Base-by-base conservation (phyloP, 306 rosid genomes). In the Begonia masoniana region DNA sequence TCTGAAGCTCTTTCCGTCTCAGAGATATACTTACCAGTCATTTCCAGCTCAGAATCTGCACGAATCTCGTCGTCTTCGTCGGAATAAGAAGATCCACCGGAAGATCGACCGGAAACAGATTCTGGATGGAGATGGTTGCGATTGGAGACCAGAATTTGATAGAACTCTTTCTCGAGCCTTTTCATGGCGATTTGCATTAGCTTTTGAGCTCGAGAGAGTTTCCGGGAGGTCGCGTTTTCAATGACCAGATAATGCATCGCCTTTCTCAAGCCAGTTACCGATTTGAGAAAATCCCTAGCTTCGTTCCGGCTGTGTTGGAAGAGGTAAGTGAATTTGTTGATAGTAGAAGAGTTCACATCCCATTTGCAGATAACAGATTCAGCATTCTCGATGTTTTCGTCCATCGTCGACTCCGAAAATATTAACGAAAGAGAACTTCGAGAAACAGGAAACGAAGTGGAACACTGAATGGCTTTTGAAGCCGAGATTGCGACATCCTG, bases 121-220 rank as follows among this genome's bases (percentile, higher is more conserved):
- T 69, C 82, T 0, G 78, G 82, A 23, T 76, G 71, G n/a, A 73
- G 71, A 21, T 62, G 54, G 23, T 59, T 59, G 0, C 63, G 54
- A 65, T 71, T 80, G 47, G 59, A 31, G 9, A 71, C 69, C 62
- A 76, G 26, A 21, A 68, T 73, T 52, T 58, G 59, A 53, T 73
- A 57, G 50, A 80, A 68, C 60, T 80, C 87, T 26, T 54, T 63
- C 57, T 73, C 76, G 6, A 76, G 80, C 56, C 76, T 66, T 23
- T 61, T 62, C 87, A 76, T 76, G 23, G 87, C 76, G 0, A 49
- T 56, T 31, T 73, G 87, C 87, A 68, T 73, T 19, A 73, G 73
- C 13, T 56, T 64, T 12, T 80, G 87, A 19, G 82, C 76, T 2
- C 56, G 62, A 13, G 59, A 67, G 12, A 80, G 82, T 54, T 61